Evolutionary conservation across 1,284 basidiomycete genomes (phyloP), one percentile per base, ranked within the genome.

Genomic region (Mycena citricolor): DNA sequence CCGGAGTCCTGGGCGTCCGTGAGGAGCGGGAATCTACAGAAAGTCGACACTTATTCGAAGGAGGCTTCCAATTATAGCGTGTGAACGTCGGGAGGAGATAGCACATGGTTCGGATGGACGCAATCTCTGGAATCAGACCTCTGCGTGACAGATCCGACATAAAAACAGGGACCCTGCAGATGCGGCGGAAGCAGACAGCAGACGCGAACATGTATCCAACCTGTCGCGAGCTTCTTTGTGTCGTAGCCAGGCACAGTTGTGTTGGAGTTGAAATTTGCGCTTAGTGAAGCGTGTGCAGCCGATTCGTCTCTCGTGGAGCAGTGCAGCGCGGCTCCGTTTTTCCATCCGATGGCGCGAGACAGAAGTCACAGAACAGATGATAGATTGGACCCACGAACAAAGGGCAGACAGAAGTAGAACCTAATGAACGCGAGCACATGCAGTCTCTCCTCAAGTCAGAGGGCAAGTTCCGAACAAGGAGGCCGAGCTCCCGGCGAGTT

Each of bases 201-300:
- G 77, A 70, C 49, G 50, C 63, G 4, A 67, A 51, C 5, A 77
- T 77, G 8, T 69, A 69, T 42, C 77, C 78, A 4, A 49, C 33
- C n/a, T n/a, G 32, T 39, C 47, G 20, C 47, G n/a, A 49, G 37
- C 35, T 49, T 6, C 37, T 16, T 16, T 36, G 44, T 28, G 47
- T 49, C 7, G 22, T 49, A 4, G 47, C 36, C 8, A 32, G 28
- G 44, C n/a, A n/a, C n/a, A 29, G 26, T 10, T 29, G 26, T 29
- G 26, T n/a, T 29, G 10, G 26, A n/a, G 26, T 29, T 29, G 10
- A n/a, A 29, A 29, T n/a, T 29, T n/a, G n/a, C n/a, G n/a, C n/a
- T 10, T 29, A 29, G 26, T n/a, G 26, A 10, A 29, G 10, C 10
- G 22, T 42, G 30, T 20, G 31, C 24, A 22, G n/a, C 6, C 10